Base-by-base conservation (phyloP, 2,329 filamentous ascomycete species). In the Graphilbum fragrans region DNA sequence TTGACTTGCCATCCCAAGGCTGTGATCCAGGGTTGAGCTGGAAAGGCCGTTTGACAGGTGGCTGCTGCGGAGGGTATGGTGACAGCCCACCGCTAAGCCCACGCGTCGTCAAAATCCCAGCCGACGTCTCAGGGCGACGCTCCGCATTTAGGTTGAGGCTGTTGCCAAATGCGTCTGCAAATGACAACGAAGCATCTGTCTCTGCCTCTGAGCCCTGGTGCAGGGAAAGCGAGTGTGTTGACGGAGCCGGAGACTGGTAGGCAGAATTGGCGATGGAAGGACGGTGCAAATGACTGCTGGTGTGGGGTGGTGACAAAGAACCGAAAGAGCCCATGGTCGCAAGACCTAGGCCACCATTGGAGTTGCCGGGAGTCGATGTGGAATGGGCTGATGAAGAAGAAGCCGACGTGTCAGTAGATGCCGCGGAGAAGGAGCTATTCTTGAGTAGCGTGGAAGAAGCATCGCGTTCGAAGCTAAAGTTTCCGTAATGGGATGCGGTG, bases 271-370 rank as follows among this genome's bases (percentile, higher is more conserved):
- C 57, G 36, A 66, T 55, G 2, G 61, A 61, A 19, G 62, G 59
- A 7, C 66, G 63, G 42, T 70, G 66, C 1, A 69, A 65, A 44
- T 69, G 66, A n/a, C n/a, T n/a, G 20, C 63, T 61, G 32, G 69
- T 61, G 55, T 60, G 47, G 6, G 62, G 62, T 53, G 27, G 55
- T 58, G 46, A 67, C 12, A 43, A 17, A 5, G 43, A 19, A 16
- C 38, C 35, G 34, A 42, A 45, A 10, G 47, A 38, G 20, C 27
- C 29, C 8, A 41, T 31, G 5, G 42, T 31, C 4, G 36, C 10
- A 20, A 23, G 34, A 31, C 21, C 20, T n/a, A 27, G 32, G 20
- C 35, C 16, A 5, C 16, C 32, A 17, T 38, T 12, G 12, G 29
- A 36, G 12, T 29, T 35, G 8, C 37, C 16, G 10, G 39, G 25